phyloP scores from a whole-genome alignment of 2,329 filamentous ascomycete species.

The Cytospora paraplurivora region DNA sequence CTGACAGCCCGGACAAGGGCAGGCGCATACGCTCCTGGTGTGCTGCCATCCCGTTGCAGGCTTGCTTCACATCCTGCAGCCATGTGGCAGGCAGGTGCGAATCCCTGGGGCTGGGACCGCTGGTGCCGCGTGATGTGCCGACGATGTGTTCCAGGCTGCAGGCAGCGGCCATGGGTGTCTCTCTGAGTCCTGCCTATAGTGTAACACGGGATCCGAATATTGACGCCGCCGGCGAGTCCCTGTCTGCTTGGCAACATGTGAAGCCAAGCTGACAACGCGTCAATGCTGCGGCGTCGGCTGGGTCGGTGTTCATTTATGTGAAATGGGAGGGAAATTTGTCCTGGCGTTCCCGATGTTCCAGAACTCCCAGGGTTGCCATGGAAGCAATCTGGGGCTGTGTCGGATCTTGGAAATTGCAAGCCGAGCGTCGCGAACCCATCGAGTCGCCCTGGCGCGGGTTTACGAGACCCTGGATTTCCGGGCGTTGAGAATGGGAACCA shows the following conservation, averaged over 20 bases:
- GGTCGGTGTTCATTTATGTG: background rate
- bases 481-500: conserved; percentile 14
- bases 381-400: conserved; percentile 26
- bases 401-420: conserved; percentile 24
- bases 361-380: conserved; percentile 21
- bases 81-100: conserved; percentile 18
- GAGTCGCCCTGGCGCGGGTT: conserved; percentile 17
- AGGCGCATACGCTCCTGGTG: conserved; percentile 12
- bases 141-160: background rate
- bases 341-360: conserved; percentile 17
- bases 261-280: background rate
- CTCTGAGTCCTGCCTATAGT: background rate
- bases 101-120: conserved; percentile 10
- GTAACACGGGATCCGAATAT: background rate
- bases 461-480: conserved; percentile 18
- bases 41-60: conserved; percentile 16
- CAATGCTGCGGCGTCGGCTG: background rate
- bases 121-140: conserved; percentile 7
- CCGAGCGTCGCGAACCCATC: conserved; percentile 5
- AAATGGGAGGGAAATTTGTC: conserved; percentile 15
- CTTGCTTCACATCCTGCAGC: conserved; percentile 11
- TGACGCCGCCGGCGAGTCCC: background rate
- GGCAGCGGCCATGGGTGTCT: background rate
- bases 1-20: conserved; percentile 4
- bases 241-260: background rate